Evolutionary conservation across 768 basidiomycete species (phyloP).

Genomic region (Gyrodon lividus): DNA sequence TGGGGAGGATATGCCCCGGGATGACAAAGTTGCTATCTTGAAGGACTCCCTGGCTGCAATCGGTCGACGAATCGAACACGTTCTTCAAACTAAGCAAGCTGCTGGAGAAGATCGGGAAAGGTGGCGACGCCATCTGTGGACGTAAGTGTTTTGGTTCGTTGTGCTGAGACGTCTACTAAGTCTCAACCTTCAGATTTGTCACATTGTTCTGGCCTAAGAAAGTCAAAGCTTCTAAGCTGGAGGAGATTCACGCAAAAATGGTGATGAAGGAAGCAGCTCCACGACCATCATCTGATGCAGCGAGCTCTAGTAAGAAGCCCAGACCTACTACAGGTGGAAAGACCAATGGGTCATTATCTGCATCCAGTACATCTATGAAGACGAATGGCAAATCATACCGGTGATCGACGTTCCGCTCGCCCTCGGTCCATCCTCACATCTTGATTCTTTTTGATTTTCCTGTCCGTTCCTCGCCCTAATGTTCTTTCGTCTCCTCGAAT

Average conservation of each 20-base stretch:
- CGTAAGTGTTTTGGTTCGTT: slow-evolving; percentile 53
- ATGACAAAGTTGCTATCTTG: slow-evolving; percentile 93
- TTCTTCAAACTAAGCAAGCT: slow-evolving; percentile 71
- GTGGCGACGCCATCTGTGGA: slow-evolving; percentile 96
- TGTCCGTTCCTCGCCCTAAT: slow-evolving; percentile 11
- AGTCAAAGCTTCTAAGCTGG: slow-evolving; percentile 88
- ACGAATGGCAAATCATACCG: slow-evolving; percentile 63
- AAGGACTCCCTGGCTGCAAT: slow-evolving; percentile 96
- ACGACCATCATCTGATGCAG: slow-evolving; percentile 49
- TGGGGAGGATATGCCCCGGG: slow-evolving; percentile 89
- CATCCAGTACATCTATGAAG: slow-evolving; percentile 44
- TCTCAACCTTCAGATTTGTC: slow-evolving; percentile 62
- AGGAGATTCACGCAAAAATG: slow-evolving; percentile 96
- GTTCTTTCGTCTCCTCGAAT: slow-evolving; percentile 24
- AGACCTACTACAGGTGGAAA: slow-evolving; percentile 49
- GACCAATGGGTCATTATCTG: slow-evolving; percentile 50
- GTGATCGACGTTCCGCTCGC: slow-evolving; percentile 33
- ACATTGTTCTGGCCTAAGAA: slow-evolving; percentile 98
- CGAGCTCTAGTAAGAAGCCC: slow-evolving; percentile 55
- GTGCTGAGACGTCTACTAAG: slow-evolving; percentile 10
- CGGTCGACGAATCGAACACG: slow-evolving; percentile 85
- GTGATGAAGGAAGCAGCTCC: slow-evolving; percentile 81
- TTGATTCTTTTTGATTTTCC: slow-evolving; percentile 23
- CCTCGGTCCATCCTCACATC: slow-evolving; percentile 13
- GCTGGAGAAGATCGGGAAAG: slow-evolving; percentile 80